Evolutionary conservation across 257 asterid genomes (phyloP), one percentile per base, ranked within the genome.

Genomic region (Nicotiana undulata): DNA sequence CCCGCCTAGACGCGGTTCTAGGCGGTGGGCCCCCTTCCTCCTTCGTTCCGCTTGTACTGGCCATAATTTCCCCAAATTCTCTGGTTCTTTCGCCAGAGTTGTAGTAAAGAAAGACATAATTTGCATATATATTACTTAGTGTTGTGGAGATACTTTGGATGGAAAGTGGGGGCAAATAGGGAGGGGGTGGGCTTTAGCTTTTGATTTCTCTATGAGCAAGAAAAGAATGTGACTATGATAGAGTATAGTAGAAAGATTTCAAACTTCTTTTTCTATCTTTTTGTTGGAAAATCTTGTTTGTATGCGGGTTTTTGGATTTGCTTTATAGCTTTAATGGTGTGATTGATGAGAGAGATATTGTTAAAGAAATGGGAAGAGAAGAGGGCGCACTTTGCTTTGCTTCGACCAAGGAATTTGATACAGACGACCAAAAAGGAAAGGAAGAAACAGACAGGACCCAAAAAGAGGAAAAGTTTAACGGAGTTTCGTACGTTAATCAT

Each of bases 41-140:
- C 86, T 90, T 95, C 85, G 91, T 91, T 78, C 97, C 97, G 87
- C 97, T 96, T 20, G 98, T 85, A 86, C 98, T 91, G 85, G 99
- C 99, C 99, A 93, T 93, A 51, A 53, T 31, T 55, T 52, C 46
- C 86, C 84, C 68, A 81, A 63, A 80, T 56, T 17, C 58, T 51
- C 81, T 3, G 66, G 63, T 59, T 80, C 52, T 29, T 76, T 49
- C 82, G 32, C 77, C 72, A 18, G 77, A 82, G 29, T 46, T 65
- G 16, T 31, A 80, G 61, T 40, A 76, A 81, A 83, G 80, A 74
- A 89, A 56, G 18, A 28, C 63, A 79, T 63, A 86, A 79, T 76
- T 81, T 55, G 65, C 52, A 53, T 46, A 84, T 61, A 79, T 70
- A 79, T 82, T 49, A 76, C 79, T 76, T 18, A 79, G 64, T 63